A percentile compares a stretch with the other conserved stretches of the same genome.
These are phyloP conservation scores for Penicillium herquei DNA, from an alignment of 495 filamentous ascomycete genomes.

Conservation along the genomic window DNA sequence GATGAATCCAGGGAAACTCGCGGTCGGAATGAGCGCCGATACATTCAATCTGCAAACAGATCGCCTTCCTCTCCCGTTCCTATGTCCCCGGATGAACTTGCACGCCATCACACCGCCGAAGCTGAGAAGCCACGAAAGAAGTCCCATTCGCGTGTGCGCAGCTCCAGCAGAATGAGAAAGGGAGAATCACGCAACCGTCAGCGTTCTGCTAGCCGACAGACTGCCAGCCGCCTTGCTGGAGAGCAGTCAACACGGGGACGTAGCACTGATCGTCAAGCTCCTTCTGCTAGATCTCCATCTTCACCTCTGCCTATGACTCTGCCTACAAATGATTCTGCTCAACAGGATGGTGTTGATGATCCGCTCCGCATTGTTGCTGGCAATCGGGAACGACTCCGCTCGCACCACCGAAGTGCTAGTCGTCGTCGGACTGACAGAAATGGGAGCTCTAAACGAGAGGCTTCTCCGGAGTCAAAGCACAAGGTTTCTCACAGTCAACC, in stretches of 20 bases:
- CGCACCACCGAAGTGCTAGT: slow-evolving; percentile 53
- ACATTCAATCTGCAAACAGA: slow-evolving; percentile 77
- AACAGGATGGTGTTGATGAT: slow-evolving; percentile 47
- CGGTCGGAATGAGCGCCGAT: slow-evolving; percentile 61
- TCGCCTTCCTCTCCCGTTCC: slow-evolving; percentile 88
- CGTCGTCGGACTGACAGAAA: slow-evolving; percentile 48
- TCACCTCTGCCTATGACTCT: slow-evolving; percentile 67
- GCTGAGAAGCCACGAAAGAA: slow-evolving; percentile 43
- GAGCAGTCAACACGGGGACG: slow-evolving; percentile 44
- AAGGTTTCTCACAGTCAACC: slow-evolving; percentile 32
- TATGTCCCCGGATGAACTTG: slow-evolving; percentile 85
- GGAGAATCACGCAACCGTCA: slow-evolving; percentile 36
- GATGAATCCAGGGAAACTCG: slow-evolving; percentile 67
- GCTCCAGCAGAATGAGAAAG: slow-evolving; percentile 38
- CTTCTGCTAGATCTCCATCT: slow-evolving; percentile 70
- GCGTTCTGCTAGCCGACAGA: slow-evolving; percentile 41
- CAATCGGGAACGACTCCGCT: slow-evolving; percentile 61
- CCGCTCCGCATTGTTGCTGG: slow-evolving; percentile 60
- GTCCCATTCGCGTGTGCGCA: slow-evolving; percentile 37
- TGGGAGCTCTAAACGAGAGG: slow-evolving; percentile 43
- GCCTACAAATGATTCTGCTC: slow-evolving; percentile 29
- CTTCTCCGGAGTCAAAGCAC: slow-evolving; percentile 45
- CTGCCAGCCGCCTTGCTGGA: slow-evolving; percentile 48
- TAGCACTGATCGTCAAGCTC: slow-evolving; percentile 56
- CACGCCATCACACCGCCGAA: slow-evolving; percentile 51